Base-by-base conservation (phyloP, 345 rosid species). In the Mercurialis annua region DNA sequence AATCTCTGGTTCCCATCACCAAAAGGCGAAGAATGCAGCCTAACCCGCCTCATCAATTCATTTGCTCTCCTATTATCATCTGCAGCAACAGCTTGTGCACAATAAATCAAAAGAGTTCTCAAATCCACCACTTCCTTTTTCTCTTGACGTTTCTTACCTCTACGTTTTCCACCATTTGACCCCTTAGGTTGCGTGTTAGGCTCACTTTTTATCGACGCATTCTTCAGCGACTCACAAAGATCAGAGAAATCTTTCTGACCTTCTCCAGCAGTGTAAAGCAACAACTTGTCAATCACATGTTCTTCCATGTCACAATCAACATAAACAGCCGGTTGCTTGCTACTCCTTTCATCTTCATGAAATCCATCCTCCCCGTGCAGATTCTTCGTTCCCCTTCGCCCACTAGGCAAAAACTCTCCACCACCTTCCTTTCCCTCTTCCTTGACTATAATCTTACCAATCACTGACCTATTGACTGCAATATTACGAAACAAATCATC, bases 261-360 rank as follows among this genome's bases (percentile, higher is more conserved):
- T 30, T 81, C 73, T 4, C 77, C 84, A 0, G 67, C 71, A 24
- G 38, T 31, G 75, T 83, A 83, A 52, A 85, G 89, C 79, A 93
- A 74, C 62, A 89, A 83, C 64, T 71, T 81, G 72, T 93, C 98
- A 34, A 88, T 84, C 65, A 81, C 75, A 55, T 87, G 90, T 16
- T 97, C 81, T 34, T 87, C 80, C 72, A 87, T 59, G 31, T 75
- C 54, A 6, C 88, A 73, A 58, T 93, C 98, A 6, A 65, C 33
- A 76, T 65, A 86, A 77, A 86, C 71, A 26, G 97, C 96, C 7
- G 84, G 86, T 63, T 77, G 82, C 69, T 93, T 90, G 71, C 83
- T 81, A 54, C 84, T 77, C 69, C 98, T 89, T 80, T 76, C 97
- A 65, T 90, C 97, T 72, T 84, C 88, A 20, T 66, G 54, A 65